Evolutionary conservation across 805 yeast species (phyloP), one percentile per base, ranked within the genome.

Genomic region (Torulaspora maleeae): DNA sequence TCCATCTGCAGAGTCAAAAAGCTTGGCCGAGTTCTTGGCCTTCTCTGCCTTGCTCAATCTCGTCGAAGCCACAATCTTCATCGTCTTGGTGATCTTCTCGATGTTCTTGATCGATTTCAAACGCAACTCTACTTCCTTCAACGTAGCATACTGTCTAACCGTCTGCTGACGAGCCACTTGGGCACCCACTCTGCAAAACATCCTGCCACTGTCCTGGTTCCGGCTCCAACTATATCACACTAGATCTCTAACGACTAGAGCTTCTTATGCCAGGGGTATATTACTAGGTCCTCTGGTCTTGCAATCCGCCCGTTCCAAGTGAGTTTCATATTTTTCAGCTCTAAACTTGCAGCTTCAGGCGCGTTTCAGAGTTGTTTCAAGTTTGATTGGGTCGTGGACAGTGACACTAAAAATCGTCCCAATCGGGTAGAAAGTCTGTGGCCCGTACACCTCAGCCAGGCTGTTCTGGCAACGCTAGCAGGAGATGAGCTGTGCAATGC

Each of bases 11-110:
- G 77, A 76, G 66, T 83, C 83, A 77, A 86, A 91, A 50, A 79
- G 83, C 70, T 95, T 83, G 41, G 97, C 84, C 41, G 86, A 79
- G 58, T 76, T 74, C 89, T 89, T 91, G 51, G 97, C 95, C 71
- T 83, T 86, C 74, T 89, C 96, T 51, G 99, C 99, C 74, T 86
- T 89, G 68, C 80, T 77, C 70, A 93, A 80, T 75, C 96, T 85
- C 60, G 99, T 93, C 34, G 98, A 91, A 34, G 99, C 99, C 64
- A 93, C 99, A 73, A 93, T 84, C 79, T 90, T 93, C 98, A 93
- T 93, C 72, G 99, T 93, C 76, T 93, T 93, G 75, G 99, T 93
- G 76, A 93, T 93, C 78, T 93, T 93, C 76, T 93, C 97, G 71
- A 93, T 91, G 80, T 93, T 93, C 79, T 91, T 93, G 71, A 93